Evolutionary conservation across 2,329 filamentous ascomycete species (phyloP), one percentile per base, ranked within the genome.

Genomic region (Penicillium fuscoglaucum): DNA sequence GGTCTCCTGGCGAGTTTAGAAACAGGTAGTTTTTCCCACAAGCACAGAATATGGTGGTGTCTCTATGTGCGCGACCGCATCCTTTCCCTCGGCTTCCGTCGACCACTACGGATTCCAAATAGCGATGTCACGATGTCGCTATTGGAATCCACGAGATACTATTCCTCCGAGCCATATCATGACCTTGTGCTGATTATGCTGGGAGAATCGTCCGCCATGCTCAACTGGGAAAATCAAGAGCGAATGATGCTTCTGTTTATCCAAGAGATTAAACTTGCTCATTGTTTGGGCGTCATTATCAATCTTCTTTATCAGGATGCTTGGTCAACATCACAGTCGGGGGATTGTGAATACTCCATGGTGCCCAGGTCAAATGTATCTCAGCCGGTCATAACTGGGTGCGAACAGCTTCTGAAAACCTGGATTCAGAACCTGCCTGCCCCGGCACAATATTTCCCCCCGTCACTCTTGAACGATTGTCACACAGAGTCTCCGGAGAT

Each of bases 1-100:
- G 57, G 49, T 17, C 57, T 61, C 6, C 55, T 57, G 4, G 35
- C 13, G 4, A 41, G 49, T 35, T 24, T 57, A 19, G 49, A 57
- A 26, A 52, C 49, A 21, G 55, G 55, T 15, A 57, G 55, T 21
- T 57, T 57, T 39, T 54, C 55, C 8, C 55, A 57, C 35, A 57
- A 31, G 35, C 60, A 57, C 15, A 28, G 49, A 17, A 28, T 61
- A 9, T 61, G 57, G 60, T 61, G 60, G 49, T 61, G 60, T 37
- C 49, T 61, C 6, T 61, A 61, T 29, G 60, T 57, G 6, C 60
- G 58, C n/a, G 60, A 61, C 39, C 53, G 57, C 12, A 40, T 61
- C 19, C 47, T 60, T 44, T 50, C 52, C 8, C 52, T 59, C 21
- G 57, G 57, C 3, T 56, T 59, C 26, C 57, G 57, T n/a, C 57